These are phyloP conservation scores for Schwanniomyces vanrijiae DNA, from an alignment of 805 yeast species.

Conservation along the genomic window DNA sequence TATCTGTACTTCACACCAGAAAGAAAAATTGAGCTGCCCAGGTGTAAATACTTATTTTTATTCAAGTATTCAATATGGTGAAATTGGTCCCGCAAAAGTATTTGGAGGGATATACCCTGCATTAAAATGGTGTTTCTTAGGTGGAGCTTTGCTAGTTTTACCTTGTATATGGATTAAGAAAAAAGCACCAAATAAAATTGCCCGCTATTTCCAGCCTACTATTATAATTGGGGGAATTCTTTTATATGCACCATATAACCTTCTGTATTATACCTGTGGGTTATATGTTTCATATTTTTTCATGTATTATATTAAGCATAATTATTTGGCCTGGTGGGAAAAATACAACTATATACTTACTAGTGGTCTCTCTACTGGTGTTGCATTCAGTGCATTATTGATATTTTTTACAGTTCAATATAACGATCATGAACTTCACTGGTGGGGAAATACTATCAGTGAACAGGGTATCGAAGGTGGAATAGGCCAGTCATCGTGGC, in stretches of 20 bases:
- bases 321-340: slow-evolving; percentile 63
- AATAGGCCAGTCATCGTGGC: slow-evolving; percentile 25
- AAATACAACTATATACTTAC: slow-evolving; percentile 67
- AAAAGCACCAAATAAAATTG: slow-evolving; percentile 30
- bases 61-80: slow-evolving; percentile 56
- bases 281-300: slow-evolving; percentile 57
- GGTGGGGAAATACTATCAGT: slow-evolving; percentile 64
- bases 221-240: slow-evolving; percentile 52
- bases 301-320: slow-evolving; percentile 52
- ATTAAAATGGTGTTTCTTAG: slow-evolving; percentile 57
- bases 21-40: slow-evolving; percentile 38
- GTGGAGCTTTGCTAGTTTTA: slow-evolving; percentile 46
- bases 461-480: slow-evolving; percentile 39
- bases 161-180: slow-evolving; percentile 38
- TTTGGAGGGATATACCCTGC: slow-evolving; percentile 56
- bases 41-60: slow-evolving; percentile 51
- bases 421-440: slow-evolving; percentile 40
- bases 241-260: slow-evolving; percentile 50
- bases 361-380: slow-evolving; percentile 61
- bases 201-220: slow-evolving; percentile 53
- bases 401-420: slow-evolving; percentile 56
- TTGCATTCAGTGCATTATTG: slow-evolving; percentile 59
- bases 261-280: slow-evolving; percentile 58
- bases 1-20: slow-evolving; percentile 35
- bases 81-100: slow-evolving; percentile 58